Evolutionary conservation across 306 rosid species (phyloP).

Genomic region (Coriaria nepalensis): DNA sequence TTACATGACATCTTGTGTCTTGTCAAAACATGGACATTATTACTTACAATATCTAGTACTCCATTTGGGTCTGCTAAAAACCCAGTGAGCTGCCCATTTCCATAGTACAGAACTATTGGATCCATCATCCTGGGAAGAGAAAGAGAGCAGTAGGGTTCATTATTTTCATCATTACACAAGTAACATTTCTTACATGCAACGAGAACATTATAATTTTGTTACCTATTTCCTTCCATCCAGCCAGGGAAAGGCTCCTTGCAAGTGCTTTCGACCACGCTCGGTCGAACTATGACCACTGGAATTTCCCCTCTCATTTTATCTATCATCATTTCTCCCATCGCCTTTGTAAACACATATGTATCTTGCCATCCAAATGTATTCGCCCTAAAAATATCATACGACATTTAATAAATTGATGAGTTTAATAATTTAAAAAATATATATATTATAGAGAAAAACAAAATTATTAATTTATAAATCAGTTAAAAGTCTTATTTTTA

Average conservation of each 20-base stretch:
- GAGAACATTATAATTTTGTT: neutral
- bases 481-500: no score
- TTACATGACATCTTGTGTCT: neutral
- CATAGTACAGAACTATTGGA: conserved; percentile 84
- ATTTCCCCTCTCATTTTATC: conserved; percentile 64
- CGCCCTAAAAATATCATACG: conserved; percentile 39
- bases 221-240: conserved; percentile 99
- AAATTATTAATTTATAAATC: no score
- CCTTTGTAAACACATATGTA: conserved; percentile 92
- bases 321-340: conserved; percentile 97
- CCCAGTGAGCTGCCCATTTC: conserved; percentile 85
- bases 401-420: no score
- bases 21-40: neutral
- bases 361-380: conserved; percentile 85
- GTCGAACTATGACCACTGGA: conserved; percentile 76
- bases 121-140: conserved; percentile 72
- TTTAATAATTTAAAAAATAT: no score
- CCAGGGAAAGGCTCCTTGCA: conserved; percentile 83
- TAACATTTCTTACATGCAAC: neutral
- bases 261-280: conserved; percentile 97
- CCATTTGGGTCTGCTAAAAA: conserved; percentile 82
- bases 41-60: conserved; percentile 74
- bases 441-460: no score
- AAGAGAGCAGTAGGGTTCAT: no score
- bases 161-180: no score